Percentiles rank a stretch among this genome's conserved stretches.
Conservation (phyloP, 2,329 filamentous ascomycete genomes). For the Xylariaceae sp. region DNA sequence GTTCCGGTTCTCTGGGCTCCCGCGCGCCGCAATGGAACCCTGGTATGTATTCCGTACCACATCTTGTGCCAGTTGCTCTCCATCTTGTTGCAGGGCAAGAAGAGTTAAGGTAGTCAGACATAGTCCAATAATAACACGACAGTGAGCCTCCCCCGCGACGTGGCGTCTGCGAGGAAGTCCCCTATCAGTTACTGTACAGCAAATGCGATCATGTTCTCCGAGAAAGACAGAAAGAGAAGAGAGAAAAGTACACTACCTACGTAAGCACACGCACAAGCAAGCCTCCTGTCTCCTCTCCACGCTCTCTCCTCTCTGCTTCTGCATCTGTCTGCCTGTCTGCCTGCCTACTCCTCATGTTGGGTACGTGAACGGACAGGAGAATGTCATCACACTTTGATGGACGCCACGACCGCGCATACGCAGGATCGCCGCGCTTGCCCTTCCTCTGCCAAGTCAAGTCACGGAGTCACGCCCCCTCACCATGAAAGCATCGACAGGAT, state of each 20-base stretch:
- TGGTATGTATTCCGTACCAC: background rate
- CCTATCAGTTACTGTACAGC: too few relatives aligned
- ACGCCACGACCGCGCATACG: conserved; percentile 7
- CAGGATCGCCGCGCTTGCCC: background rate
- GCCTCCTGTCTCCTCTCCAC: background rate
- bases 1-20: conserved; percentile 26
- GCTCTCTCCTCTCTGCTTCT: too few relatives aligned
- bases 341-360: too few relatives aligned
- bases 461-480: background rate
- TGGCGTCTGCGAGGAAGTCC: conserved; percentile 7
- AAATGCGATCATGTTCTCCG: too few relatives aligned
- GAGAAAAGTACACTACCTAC: background rate
- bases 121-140: background rate
- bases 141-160: conserved; percentile 10
- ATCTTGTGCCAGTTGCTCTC: background rate
- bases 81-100: background rate
- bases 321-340: too few relatives aligned
- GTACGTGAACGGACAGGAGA: background rate
- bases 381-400: background rate
- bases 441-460: conserved; percentile 6
- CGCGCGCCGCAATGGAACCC: conserved; percentile 22
- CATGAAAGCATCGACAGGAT: background rate
- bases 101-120: background rate
- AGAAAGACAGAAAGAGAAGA: too few relatives aligned
- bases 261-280: background rate